Evolutionary conservation across 306 rosid species (phyloP), one percentile per base, ranked within the genome.

Genomic region (Quercus alba): DNA sequence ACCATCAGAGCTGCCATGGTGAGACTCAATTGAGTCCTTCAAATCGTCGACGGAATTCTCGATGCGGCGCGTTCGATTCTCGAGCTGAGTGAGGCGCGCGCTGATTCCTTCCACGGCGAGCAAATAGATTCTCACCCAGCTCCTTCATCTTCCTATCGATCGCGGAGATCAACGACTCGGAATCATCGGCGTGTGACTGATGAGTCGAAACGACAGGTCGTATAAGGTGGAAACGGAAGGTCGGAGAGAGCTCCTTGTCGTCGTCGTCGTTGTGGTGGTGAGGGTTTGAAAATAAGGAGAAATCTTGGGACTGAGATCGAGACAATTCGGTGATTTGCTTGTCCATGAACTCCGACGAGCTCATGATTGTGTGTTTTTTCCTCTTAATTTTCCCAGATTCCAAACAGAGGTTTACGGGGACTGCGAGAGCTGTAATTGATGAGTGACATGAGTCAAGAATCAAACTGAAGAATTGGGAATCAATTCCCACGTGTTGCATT

Each of bases 221-320:
- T 72, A 2, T 35, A 41, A 77, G 80, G 61, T n/a, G 80, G 61
- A 86, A 70, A 1, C 25, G 73, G 25, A 86, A 70, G 82, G 31
- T 31, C 54, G 83, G 81, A 64, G 55, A 66, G 51, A 23, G 49
- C 21, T 79, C 84, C 7, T 56, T 51, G 63, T 62, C 68, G 28
- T 56, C 81, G 46, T 72, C 70, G 19, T 76, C 81, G 20, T 73
- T 10, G 52, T 2, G 52, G 52, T 46, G 52, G 52, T 56, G 73
- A 31, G 75, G 33, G 72, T 78, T 67, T 4, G 84, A 35, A 70
- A 62, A 73, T 15, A 31, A 0, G 10, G 59, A 83, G 77, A 78
- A 75, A 20, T 84, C 83, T 54, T 81, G 83, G 57, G 87, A 86
- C 74, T 75, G 77, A 51, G 87, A 84, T 49, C 84, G 79, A 62